Percentiles rank a stretch among this genome's conserved stretches.
Conservation (phyloP, 140 eudicot species). For the Anethum foeniculum region DNA sequence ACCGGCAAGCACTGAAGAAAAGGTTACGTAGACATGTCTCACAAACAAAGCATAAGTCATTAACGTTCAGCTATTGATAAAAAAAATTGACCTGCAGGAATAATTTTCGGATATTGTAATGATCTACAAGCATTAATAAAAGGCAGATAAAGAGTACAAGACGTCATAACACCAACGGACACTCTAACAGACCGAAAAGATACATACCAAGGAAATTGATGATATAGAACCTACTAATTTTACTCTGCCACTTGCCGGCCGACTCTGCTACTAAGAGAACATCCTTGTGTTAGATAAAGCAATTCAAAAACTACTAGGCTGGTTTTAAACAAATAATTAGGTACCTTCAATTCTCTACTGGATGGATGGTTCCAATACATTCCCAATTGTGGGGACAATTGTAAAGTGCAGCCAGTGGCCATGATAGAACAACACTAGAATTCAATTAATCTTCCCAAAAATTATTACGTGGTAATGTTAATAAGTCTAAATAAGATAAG, state of each 20-base stretch:
- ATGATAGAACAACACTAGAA: constrained; percentile 19
- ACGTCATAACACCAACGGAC: not conserved
- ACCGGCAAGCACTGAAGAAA: not conserved
- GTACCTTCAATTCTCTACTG: constrained; percentile 44
- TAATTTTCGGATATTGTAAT: not conserved
- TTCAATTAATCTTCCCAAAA: constrained; percentile 7
- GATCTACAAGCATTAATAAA: not conserved
- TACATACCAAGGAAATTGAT: constrained; percentile 50
- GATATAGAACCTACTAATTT: constrained; percentile 32
- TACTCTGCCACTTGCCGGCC: constrained; percentile 28
- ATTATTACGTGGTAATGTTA: constrained; percentile 19
- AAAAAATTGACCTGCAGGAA: not conserved
- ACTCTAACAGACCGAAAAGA: constrained; percentile 7
- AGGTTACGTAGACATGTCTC: not conserved
- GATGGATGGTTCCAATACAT: constrained; percentile 41
- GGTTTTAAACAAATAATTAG: not conserved
- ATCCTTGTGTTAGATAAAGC: not conserved
- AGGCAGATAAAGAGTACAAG: not conserved
- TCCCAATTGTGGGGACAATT: constrained; percentile 43
- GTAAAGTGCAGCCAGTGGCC: constrained; percentile 57
- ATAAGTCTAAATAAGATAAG: constrained; percentile 11
- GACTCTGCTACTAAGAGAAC: constrained; percentile 33
- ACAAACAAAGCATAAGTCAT: not conserved
- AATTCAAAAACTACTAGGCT: not conserved
- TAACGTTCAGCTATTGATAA: not conserved